These are phyloP conservation scores for Manihot esculenta DNA, from an alignment of 441 rosid species.

Conservation along the genomic window DNA sequence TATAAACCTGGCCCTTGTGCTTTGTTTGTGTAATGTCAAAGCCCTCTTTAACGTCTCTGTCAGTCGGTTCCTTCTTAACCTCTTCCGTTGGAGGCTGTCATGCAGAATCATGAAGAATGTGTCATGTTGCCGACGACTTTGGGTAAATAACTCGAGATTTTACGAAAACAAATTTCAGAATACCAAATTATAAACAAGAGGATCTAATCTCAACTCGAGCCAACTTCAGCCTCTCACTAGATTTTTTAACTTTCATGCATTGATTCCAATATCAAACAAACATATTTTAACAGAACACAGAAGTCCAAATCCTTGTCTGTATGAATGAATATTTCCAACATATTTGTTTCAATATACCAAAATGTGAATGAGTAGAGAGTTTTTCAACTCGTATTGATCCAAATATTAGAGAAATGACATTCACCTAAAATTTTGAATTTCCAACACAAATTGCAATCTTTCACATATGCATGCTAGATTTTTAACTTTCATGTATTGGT, in stretches of 20 bases:
- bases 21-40: constrained; percentile 78
- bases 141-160: not conserved
- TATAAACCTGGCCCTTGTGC: constrained; percentile 81
- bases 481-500: too few species aligned
- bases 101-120: constrained; percentile 21
- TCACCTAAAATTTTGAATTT: not conserved
- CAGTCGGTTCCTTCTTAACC: constrained; percentile 76
- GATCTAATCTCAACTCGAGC: not conserved
- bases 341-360: not conserved
- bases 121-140: constrained; percentile 8
- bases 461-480: too few species aligned
- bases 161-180: constrained; percentile 4
- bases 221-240: not conserved
- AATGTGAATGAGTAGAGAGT: not conserved
- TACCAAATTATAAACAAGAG: not conserved
- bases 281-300: not conserved
- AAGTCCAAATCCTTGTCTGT: not conserved
- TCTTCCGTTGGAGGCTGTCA: constrained; percentile 87
- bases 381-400: not conserved
- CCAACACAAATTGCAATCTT: too few species aligned
- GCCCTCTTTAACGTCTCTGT: constrained; percentile 81
- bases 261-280: not conserved
- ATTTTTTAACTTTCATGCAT: not conserved
- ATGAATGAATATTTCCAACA: not conserved
- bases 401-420: not conserved